A percentile compares a stretch with the other conserved stretches of the same genome.
Conservation (phyloP, 2,329 filamentous ascomycete genomes). For the Grosmannia serpens region DNA sequence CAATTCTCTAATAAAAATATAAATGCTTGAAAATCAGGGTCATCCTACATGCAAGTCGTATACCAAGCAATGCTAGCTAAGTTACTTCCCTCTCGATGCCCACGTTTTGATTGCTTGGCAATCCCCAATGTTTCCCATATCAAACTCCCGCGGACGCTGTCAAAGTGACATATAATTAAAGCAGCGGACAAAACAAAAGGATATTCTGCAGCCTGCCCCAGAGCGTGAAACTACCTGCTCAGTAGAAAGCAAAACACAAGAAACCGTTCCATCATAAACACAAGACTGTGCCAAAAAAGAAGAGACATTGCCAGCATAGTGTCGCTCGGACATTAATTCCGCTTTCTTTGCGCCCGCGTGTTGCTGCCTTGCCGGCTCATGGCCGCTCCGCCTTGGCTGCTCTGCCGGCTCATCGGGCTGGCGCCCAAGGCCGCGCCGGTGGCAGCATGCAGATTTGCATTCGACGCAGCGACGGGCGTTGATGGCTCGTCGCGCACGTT, state of each 20-base stretch:
- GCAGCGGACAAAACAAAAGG: neutral
- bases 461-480: constrained; percentile 15
- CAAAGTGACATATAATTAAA: neutral
- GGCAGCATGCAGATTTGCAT: neutral
- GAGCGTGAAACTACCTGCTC: neutral
- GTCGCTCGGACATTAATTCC: constrained; percentile 6
- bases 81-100: neutral
- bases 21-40: neutral
- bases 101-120: neutral
- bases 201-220: neutral
- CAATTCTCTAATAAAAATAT: neutral
- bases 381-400: constrained; percentile 40
- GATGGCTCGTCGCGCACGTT: constrained; percentile 29
- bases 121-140: neutral
- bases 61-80: neutral
- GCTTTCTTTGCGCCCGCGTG: constrained; percentile 17
- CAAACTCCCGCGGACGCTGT: neutral
- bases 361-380: constrained; percentile 44
- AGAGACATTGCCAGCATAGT: neutral
- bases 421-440: constrained; percentile 17
- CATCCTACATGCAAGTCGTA: neutral
- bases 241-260: neutral
- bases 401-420: constrained; percentile 43
- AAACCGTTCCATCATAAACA: neutral
- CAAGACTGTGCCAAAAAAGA: neutral